A percentile compares a stretch with the other conserved stretches of the same genome.
Conservation (phyloP, 495 filamentous ascomycete genomes). For the Ramalina peruviana region DNA sequence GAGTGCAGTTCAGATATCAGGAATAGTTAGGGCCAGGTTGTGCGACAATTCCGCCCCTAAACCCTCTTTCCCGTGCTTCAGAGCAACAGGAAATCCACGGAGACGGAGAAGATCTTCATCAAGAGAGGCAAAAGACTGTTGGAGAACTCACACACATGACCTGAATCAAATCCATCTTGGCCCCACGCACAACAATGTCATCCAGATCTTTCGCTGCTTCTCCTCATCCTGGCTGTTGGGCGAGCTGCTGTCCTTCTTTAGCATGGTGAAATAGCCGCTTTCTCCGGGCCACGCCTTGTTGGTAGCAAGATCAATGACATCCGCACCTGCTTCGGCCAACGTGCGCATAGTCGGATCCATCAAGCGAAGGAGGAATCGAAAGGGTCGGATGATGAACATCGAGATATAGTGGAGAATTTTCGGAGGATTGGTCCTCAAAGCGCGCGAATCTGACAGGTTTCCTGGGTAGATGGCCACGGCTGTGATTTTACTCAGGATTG, state of each 20-base stretch:
- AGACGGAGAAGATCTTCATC: no score
- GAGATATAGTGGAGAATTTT: conserved; percentile 17
- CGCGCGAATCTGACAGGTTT: conserved; percentile 31
- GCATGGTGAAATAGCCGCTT: conserved; percentile 27
- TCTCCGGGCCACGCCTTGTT: conserved; percentile 18
- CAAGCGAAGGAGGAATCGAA: conserved; percentile 24
- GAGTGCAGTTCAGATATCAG: background rate
- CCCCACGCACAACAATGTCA: conserved; percentile 26
- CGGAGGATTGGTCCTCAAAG: conserved; percentile 28
- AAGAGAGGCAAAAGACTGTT: background rate
- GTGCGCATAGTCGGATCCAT: conserved; percentile 23
- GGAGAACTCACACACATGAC: conserved; percentile 24
- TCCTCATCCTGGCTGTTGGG: conserved; percentile 24
- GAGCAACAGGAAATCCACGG: no score
- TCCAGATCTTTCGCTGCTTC: conserved; percentile 33
- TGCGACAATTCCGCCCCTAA: no score
- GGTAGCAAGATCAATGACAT: conserved; percentile 23
- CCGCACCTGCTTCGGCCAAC: conserved; percentile 22
- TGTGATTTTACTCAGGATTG: conserved; percentile 26
- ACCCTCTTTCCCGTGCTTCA: no score
- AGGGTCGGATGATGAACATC: conserved; percentile 19
- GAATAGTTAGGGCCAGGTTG: background rate
- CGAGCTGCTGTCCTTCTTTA: conserved; percentile 24
- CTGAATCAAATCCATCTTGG: conserved; percentile 30
- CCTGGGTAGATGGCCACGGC: conserved; percentile 34